Conservation (phyloP, 2,329 filamentous ascomycete species). For the Berkeleyomyces rouxiae region DNA sequence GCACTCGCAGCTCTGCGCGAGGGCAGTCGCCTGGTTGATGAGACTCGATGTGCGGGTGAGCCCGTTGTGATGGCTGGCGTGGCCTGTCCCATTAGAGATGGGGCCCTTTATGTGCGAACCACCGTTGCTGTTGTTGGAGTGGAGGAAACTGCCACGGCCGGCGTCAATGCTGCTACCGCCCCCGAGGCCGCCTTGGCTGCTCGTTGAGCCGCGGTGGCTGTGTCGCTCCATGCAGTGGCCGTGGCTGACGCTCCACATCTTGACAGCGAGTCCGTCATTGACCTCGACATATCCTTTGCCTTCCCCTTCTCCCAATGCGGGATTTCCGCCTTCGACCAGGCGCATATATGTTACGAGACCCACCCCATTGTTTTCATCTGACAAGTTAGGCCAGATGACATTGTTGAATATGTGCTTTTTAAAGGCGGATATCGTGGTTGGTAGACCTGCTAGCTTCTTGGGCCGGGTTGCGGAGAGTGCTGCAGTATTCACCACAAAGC, state of each 20-base stretch:
- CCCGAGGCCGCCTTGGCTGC: conserved; percentile 32
- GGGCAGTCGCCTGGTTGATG: conserved; percentile 12
- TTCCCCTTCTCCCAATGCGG: conserved; percentile 64
- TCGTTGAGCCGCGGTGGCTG: conserved; percentile 41
- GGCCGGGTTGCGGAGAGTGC: conserved; percentile 63
- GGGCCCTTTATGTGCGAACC: conserved; percentile 6
- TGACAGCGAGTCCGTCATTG: conserved; percentile 75
- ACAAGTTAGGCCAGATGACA: conserved; percentile 91
- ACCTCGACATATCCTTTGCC: conserved; percentile 74
- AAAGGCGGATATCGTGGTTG: conserved; percentile 78
- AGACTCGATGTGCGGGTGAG: conserved; percentile 7
- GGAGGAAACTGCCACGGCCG: conserved; percentile 18
- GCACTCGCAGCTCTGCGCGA: conserved; percentile 17
- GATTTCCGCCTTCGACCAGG: conserved; percentile 75
- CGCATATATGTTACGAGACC: conserved; percentile 83
- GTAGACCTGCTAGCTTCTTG: conserved; percentile 73
- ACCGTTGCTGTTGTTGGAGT: conserved; percentile 14
- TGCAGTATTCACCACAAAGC: conserved; percentile 85
- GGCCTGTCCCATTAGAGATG: conserved; percentile 8
- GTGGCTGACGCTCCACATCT: conserved; percentile 75
- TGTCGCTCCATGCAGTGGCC: conserved; percentile 71
- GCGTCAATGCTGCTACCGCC: conserved; percentile 34
- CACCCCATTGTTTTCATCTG: conserved; percentile 87
- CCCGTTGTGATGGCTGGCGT: conserved; percentile 5
- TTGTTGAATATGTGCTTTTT: conserved; percentile 96